These are phyloP conservation scores for Mycena crocata DNA, from an alignment of 768 basidiomycete genomes.

Conservation along the genomic window DNA sequence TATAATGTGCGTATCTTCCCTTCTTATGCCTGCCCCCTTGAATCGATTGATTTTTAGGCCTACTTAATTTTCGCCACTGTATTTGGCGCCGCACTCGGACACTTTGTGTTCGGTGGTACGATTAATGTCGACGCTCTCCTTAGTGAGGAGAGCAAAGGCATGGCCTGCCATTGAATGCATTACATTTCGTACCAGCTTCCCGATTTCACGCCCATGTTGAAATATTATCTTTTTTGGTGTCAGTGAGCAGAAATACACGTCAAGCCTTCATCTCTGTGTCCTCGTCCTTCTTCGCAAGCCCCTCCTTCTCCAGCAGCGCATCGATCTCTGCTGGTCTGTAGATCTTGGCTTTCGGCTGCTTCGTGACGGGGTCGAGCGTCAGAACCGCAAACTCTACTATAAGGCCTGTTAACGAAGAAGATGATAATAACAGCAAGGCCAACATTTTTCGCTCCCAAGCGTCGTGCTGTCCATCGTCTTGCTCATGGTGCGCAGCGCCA, in stretches of 20 bases:
- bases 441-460: constrained; percentile 94
- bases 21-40: background rate
- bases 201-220: constrained; percentile 18
- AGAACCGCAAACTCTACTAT: constrained; percentile 97
- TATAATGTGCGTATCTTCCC: constrained; percentile 77
- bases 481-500: constrained; percentile 95
- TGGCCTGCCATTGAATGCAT: constrained; percentile 80
- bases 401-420: constrained; percentile 4
- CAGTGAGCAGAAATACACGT: constrained; percentile 37
- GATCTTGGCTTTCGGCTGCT: constrained; percentile 90
- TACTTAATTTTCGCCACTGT: constrained; percentile 89
- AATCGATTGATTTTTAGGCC: constrained; percentile 61
- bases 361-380: constrained; percentile 81
- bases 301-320: constrained; percentile 80
- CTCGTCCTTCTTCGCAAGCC: constrained; percentile 89
- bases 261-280: constrained; percentile 81
- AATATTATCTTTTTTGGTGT: constrained; percentile 22
- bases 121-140: constrained; percentile 74
- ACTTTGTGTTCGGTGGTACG: constrained; percentile 77
- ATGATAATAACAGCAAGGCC: constrained; percentile 44
- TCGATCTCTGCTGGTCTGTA: constrained; percentile 92
- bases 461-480: constrained; percentile 99
- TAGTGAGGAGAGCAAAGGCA: constrained; percentile 67
- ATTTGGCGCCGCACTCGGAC: constrained; percentile 84
- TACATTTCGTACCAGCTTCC: background rate